These are phyloP conservation scores for Pleodorina starrii DNA, from an alignment of 139 green algal species.

Conservation along the genomic window DNA sequence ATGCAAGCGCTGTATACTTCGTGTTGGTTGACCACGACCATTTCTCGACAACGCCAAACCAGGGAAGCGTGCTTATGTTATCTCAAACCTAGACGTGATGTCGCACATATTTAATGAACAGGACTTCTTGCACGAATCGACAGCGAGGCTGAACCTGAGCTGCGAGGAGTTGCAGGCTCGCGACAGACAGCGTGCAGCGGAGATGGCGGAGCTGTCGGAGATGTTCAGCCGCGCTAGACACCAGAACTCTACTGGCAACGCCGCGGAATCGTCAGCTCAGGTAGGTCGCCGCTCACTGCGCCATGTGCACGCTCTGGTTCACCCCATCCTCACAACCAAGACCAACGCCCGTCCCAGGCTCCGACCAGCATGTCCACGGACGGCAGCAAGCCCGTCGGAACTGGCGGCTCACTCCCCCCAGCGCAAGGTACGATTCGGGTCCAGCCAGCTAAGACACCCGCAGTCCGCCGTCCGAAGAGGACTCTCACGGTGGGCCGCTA, in stretches of 20 bases:
- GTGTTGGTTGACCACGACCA: too few relatives aligned
- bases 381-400: background rate
- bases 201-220: background rate
- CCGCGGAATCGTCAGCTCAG: background rate
- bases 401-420: background rate
- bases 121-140: background rate
- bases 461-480: too few relatives aligned
- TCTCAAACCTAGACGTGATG: conserved; percentile 9
- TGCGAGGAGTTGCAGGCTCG: background rate
- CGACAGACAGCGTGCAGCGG: background rate
- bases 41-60: too few relatives aligned
- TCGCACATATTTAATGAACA: background rate
- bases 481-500: too few relatives aligned
- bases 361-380: background rate
- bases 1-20: too few relatives aligned
- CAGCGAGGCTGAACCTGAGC: background rate
- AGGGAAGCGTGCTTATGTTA: too few relatives aligned
- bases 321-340: background rate
- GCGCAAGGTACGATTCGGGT: background rate
- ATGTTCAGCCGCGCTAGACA: background rate
- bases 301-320: background rate
- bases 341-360: background rate
- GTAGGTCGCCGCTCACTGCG: too few relatives aligned
- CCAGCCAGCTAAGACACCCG: too few relatives aligned
- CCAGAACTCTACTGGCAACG: background rate